These are phyloP conservation scores for Candida xiaguanensis DNA, from an alignment of 805 yeast species.

Conservation along the genomic window DNA sequence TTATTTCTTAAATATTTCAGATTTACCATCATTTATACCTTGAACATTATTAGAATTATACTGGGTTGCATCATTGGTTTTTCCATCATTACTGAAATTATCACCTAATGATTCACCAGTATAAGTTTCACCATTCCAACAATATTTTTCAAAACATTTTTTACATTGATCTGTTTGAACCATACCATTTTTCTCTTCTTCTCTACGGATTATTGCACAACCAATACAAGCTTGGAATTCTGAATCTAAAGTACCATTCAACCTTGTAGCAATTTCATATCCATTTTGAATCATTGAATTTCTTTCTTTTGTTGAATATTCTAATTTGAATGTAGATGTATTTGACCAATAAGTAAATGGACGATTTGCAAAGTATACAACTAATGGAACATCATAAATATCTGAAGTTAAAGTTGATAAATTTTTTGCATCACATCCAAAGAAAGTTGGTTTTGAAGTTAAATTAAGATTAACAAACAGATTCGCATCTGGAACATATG, in stretches of 20 bases:
- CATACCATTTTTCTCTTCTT: constrained; percentile 62
- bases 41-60: constrained; percentile 1
- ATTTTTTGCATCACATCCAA: constrained; percentile 73
- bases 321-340: constrained; percentile 67
- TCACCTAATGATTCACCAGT: constrained; percentile 3
- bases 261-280: constrained; percentile 62
- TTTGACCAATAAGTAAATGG: constrained; percentile 65
- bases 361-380: constrained; percentile 72
- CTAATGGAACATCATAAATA: constrained; percentile 60
- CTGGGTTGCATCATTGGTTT: not conserved
- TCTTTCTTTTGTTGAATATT: constrained; percentile 57
- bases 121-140: constrained; percentile 61
- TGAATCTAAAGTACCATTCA: constrained; percentile 62
- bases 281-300: constrained; percentile 67
- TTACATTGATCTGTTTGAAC: constrained; percentile 68
- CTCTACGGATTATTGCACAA: constrained; percentile 79
- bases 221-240: constrained; percentile 75
- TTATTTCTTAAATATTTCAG: constrained; percentile 1
- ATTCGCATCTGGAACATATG: constrained; percentile 70
- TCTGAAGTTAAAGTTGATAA: constrained; percentile 44
- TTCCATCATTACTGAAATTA: constrained; percentile 1
- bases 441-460: constrained; percentile 70
- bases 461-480: constrained; percentile 60
- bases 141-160: constrained; percentile 65
- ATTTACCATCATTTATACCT: constrained; percentile 1